Percentiles rank a stretch among this genome's conserved stretches.
These are phyloP conservation scores for Acanthamoeba lenticulata DNA, from an alignment of 208 protist species.

Conservation along the genomic window DNA sequence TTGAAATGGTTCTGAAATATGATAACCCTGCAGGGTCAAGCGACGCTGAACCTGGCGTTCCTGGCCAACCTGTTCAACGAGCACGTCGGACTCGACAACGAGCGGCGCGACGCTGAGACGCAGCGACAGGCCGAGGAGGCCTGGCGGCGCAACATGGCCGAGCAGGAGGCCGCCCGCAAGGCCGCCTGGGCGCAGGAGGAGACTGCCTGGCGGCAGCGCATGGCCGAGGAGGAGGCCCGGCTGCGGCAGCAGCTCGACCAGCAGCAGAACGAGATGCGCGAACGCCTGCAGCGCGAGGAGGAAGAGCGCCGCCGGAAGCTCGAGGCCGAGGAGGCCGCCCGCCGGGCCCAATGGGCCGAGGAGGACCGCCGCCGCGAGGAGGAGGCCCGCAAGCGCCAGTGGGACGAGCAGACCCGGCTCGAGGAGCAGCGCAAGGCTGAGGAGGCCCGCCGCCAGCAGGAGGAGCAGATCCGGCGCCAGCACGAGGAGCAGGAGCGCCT, in stretches of 20 bases:
- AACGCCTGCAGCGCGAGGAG: not conserved
- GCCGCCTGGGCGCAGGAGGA: not conserved
- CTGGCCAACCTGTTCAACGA: constrained; percentile 91
- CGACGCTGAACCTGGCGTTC: constrained; percentile 90
- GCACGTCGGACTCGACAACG: constrained; percentile 74
- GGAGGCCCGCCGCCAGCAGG: not conserved
- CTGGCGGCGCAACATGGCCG: constrained; percentile 21
- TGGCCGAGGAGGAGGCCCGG: not conserved
- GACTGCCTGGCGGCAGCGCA: constrained; percentile 37
- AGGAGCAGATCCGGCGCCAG: not conserved
- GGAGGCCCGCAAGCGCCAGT: constrained; percentile 15
- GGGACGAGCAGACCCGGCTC: constrained; percentile 56
- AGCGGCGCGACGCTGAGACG: not conserved
- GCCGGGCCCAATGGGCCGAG: not conserved
- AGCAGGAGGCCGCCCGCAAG: constrained; percentile 47
- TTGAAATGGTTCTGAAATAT: constrained; percentile 81
- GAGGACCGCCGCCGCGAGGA: constrained; percentile 15
- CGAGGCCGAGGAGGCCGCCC: not conserved
- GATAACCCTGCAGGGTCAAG: constrained; percentile 86
- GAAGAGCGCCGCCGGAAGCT: not conserved
- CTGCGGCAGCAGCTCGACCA: constrained; percentile 77
- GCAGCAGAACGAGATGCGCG: not conserved
- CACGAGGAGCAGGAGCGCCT: constrained; percentile 11
- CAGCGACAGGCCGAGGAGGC: not conserved
- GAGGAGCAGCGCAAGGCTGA: constrained; percentile 45